Conservation (phyloP, 352 stramenopile genomes). For the Globisporangium mamillatum region DNA sequence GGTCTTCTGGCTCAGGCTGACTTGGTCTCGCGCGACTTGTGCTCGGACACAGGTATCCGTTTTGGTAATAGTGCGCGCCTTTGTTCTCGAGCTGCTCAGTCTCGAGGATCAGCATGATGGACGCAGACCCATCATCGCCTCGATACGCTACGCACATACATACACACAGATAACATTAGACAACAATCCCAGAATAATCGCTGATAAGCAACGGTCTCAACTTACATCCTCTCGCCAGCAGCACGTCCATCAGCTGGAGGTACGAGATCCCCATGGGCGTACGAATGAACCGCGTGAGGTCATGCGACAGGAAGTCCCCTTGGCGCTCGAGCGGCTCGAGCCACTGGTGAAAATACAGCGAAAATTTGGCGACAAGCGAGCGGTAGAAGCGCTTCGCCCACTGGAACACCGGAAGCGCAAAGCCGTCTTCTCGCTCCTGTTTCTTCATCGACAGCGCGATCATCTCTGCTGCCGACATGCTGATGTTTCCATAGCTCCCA, state of each 20-base stretch:
- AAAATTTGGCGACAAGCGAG: constrained; percentile 83
- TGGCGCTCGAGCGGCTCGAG: constrained; percentile 68
- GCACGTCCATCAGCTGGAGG: constrained; percentile 75
- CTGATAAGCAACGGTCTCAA: background rate
- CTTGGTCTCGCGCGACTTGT: constrained; percentile 18
- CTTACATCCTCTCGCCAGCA: constrained; percentile 64
- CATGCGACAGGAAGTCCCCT: constrained; percentile 52
- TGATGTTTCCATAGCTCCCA: constrained; percentile 32
- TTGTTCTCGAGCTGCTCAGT: constrained; percentile 74
- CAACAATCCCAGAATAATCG: background rate
- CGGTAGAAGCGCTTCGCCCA: constrained; percentile 82
- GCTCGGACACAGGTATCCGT: constrained; percentile 71
- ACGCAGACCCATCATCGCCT: constrained; percentile 43
- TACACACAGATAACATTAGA: background rate
- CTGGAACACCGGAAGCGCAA: constrained; percentile 75
- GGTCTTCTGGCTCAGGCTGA: constrained; percentile 17
- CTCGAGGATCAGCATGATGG: constrained; percentile 75
- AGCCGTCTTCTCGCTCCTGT: constrained; percentile 75
- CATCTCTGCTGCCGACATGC: constrained; percentile 69
- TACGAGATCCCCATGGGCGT: constrained; percentile 80
- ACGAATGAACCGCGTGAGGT: constrained; percentile 72
- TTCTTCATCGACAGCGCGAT: constrained; percentile 73
- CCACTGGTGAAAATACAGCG: constrained; percentile 81
- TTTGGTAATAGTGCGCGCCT: constrained; percentile 70
- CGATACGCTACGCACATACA: constrained; percentile 34